Base-by-base conservation (phyloP, 2,329 filamentous ascomycete genomes). In the Verticillium tricorpus region DNA sequence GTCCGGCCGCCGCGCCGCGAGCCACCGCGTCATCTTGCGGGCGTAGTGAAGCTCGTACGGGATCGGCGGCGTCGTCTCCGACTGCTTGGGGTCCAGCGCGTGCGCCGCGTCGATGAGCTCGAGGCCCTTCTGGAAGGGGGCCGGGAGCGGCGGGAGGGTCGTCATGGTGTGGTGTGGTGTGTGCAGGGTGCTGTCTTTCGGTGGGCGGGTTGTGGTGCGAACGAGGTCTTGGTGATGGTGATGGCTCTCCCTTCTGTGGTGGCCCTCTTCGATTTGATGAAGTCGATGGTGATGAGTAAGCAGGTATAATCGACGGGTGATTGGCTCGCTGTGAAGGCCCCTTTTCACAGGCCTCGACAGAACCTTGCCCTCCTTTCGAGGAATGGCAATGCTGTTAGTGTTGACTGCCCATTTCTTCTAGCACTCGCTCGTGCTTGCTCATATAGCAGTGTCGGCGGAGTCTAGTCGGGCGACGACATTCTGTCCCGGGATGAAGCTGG, bases 1-100 rank as follows among this genome's bases (percentile, higher is more conserved):
- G 32, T 79, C 67, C 0, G 90, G 86, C 9, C 77, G 76, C 64
- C 87, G 85, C 17, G 82, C 76, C 9, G 79, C 72, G 35, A 96
- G 87, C 82, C 90, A 95, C 35, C 79, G 76, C 58, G 89, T 92
- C 89, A 93, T 93, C 74, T 92, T 87, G 58, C 83, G 82, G 7
- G 92, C 91, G 72, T 96, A 96, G 77, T 92, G 87, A 1, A 94
- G 86, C 76, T 96, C 92, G 75, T 92, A 93, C 1, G 91, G 89
- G 1, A 87, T 69, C 6, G 73, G 68, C 59, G 74, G 71, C 63
- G 72, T 76, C 72, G 17, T 76, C 79, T 58, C 80, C 74, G 63
- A 80, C 50, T 64, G 69, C 40, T 72, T 75, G 12, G 74, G 70
- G 61, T 78, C 76, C 52, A 73, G 59, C 50, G 71, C 69, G 64